phyloP scores from a whole-genome alignment of 192 early-diverging fungal species.

The Phycomyces blakesleeanus region DNA sequence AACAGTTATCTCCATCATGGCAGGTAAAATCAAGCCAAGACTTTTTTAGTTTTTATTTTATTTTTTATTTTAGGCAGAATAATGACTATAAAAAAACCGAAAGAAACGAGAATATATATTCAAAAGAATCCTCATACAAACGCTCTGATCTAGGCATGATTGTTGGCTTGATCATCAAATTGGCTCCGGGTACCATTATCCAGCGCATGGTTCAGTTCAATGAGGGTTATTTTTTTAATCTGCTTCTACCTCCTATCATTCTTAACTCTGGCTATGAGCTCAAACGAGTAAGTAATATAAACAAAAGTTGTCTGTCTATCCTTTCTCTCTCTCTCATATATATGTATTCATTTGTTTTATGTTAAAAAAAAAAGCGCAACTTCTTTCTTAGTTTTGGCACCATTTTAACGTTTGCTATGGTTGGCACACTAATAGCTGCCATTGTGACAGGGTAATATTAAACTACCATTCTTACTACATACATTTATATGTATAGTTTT shows the following conservation, averaged over 20 bases:
- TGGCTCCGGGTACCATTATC: constrained; percentile 54
- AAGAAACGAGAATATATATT: neutral
- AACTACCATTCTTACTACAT: too few species aligned
- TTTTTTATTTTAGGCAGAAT: constrained; percentile 4
- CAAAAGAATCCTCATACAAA: neutral
- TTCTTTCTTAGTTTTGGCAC: constrained; percentile 88
- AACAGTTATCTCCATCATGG: constrained; percentile 90
- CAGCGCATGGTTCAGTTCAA: constrained; percentile 88
- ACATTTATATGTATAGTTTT: too few species aligned
- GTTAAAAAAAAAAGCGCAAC: too few species aligned
- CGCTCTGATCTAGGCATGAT: constrained; percentile 51
- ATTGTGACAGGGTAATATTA: constrained; percentile 88
- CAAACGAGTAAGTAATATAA: constrained; percentile 71
- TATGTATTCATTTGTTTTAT: too few species aligned
- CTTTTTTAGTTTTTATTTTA: too few species aligned
- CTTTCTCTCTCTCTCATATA: too few species aligned
- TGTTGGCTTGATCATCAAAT: constrained; percentile 61
- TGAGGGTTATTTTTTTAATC: constrained; percentile 91
- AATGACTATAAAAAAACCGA: too few species aligned
- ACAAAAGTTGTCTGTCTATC: too few species aligned
- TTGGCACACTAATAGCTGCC: constrained; percentile 90
- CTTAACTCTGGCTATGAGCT: constrained; percentile 95
- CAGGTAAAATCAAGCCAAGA: too few species aligned
- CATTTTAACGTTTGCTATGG: constrained; percentile 90
- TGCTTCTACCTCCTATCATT: constrained; percentile 95